Evolutionary conservation across 2,329 filamentous ascomycete species (phyloP), one percentile per base, ranked within the genome.

Genomic region (Cladorrhinum sp.): DNA sequence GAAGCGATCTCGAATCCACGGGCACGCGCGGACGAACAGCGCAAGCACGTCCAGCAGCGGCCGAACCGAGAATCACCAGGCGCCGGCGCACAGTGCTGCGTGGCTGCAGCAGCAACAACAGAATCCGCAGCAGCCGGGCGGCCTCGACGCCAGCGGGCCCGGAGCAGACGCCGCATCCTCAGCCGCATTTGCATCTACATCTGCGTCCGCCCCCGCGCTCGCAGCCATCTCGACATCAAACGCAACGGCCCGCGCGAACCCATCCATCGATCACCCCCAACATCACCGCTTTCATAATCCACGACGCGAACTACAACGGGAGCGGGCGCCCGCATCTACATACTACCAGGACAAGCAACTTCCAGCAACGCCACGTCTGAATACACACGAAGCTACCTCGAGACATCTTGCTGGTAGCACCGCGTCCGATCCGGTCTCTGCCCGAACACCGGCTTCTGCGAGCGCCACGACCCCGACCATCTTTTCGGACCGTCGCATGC

Each of bases 21-120:
- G 69, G 21, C 72, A 73, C 63, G 66, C 68, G 26, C 62, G 72
- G 39, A 72, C 71, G 5, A 73, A 71, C 55, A 74, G 71, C 62
- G 68, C 69, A 51, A 73, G 72, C 62, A 70, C 67, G 3, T 66
- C 58, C 62, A 66, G 66, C 65, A 69, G 68, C 62, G 57, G 64
- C 50, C 54, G 55, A 28, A 62, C 64, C 59, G 63, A 67, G 21
- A 58, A 58, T 55, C 56, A 59, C 9, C 57, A 61, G 26, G 42
- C 18, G 18, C 58, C 61, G 50, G 51, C 60, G 49, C 60, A 64
- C 54, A 55, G 33, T 52, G 46, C 59, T 51, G 57, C 57, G 28
- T 63, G 61, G 60, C 57, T 62, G 52, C 65, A 65, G 56, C 42
- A 46, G 42, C 42, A 46, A 21, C 42, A 46, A 46, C 39, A 58